Conservation (phyloP, 805 yeast species). For the Lipomyces japonicus region DNA sequence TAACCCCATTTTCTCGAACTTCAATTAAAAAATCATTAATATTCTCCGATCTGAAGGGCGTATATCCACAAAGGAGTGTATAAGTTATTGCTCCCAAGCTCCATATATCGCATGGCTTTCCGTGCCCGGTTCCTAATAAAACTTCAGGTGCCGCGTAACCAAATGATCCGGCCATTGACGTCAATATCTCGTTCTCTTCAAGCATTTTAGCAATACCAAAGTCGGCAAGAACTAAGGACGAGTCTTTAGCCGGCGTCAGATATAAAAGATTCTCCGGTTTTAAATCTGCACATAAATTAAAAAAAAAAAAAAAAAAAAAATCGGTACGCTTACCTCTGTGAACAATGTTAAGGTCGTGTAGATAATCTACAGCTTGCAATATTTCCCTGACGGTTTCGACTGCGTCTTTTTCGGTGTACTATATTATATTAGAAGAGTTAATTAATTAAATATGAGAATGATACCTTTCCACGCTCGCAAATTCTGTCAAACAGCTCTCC, state of each 20-base stretch:
- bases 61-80: conserved; percentile 84
- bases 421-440: conserved; percentile 19
- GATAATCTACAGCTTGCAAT: conserved; percentile 70
- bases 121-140: conserved; percentile 75
- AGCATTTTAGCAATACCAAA: conserved; percentile 90
- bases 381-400: conserved; percentile 69
- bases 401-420: conserved; percentile 87
- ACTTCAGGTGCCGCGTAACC: conserved; percentile 99
- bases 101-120: conserved; percentile 96
- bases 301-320: neutral
- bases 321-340: conserved; percentile 50
- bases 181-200: conserved; percentile 56
- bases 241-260: conserved; percentile 53
- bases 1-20: conserved; percentile 72
- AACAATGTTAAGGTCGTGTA: conserved; percentile 74
- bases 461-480: conserved; percentile 55
- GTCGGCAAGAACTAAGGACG: conserved; percentile 84
- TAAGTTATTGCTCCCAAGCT: conserved; percentile 89
- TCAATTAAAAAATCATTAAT: conserved; percentile 78
- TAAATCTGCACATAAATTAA: conserved; percentile 47
- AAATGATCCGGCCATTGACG: conserved; percentile 80
- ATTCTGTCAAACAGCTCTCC: conserved; percentile 93
- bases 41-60: conserved; percentile 84
- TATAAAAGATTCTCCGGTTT: conserved; percentile 92
- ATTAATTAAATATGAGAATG: neutral